Conservation (phyloP, 2,329 filamentous ascomycete genomes). For the Paracamarosporium sp. region DNA sequence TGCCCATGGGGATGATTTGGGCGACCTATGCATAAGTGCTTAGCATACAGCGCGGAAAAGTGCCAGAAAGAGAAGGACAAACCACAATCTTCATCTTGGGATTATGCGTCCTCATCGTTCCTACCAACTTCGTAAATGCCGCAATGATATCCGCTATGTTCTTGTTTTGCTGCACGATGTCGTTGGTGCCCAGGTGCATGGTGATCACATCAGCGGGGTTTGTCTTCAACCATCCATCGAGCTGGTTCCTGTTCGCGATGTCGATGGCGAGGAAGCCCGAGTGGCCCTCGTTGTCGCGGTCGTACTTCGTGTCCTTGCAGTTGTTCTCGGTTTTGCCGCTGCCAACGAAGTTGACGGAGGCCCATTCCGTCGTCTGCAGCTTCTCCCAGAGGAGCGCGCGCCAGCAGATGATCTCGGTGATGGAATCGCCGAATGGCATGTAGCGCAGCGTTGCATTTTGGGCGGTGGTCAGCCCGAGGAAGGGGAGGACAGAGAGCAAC, state of each 20-base stretch:
- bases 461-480: conserved; percentile 19
- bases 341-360: conserved; percentile 49
- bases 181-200: conserved; percentile 56
- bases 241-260: conserved; percentile 52
- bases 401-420: conserved; percentile 56
- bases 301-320: conserved; percentile 49
- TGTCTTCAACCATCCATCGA: conserved; percentile 52
- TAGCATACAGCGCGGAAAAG: not conserved
- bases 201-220: conserved; percentile 55
- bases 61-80: conserved; percentile 1
- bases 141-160: conserved; percentile 46
- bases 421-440: conserved; percentile 56
- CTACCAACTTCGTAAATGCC: conserved; percentile 50
- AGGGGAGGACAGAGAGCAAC: conserved; percentile 21
- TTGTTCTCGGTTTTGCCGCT: conserved; percentile 36
- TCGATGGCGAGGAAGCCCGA: conserved; percentile 53
- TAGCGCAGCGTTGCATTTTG: conserved; percentile 33
- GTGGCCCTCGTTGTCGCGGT: conserved; percentile 55
- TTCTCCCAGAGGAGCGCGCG: conserved; percentile 52
- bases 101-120: conserved; percentile 49
- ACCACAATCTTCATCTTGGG: conserved; percentile 54
- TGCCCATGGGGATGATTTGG: conserved; percentile 48
- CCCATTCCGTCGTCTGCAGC: conserved; percentile 49
- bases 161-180: conserved; percentile 51
- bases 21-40: conserved; percentile 41